phyloP scores from a whole-genome alignment of 345 rosid genomes.

The Gynandropsis gynandra region DNA sequence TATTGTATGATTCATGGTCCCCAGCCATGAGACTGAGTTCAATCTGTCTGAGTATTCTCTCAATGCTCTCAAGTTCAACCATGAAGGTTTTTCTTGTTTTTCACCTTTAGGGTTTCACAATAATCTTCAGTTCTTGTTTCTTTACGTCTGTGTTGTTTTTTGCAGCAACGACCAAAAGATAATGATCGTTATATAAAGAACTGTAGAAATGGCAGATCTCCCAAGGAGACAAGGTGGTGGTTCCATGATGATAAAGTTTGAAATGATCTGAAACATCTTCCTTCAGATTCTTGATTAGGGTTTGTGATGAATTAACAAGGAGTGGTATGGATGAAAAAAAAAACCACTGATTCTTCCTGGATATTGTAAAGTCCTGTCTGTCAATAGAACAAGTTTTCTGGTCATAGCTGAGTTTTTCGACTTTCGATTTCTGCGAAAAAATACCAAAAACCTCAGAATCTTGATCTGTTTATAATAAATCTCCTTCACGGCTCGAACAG shows the following conservation, averaged over 20 bases:
- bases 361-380: too few species aligned
- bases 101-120: neutral
- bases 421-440: too few species aligned
- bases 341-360: too few species aligned
- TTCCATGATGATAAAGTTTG: conserved; percentile 94
- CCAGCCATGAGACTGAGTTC: conserved; percentile 98
- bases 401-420: too few species aligned
- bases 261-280: conserved; percentile 9
- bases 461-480: too few species aligned
- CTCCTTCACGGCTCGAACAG: too few species aligned
- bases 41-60: conserved; percentile 93
- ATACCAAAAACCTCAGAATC: too few species aligned
- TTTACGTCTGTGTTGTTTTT: conserved; percentile 1
- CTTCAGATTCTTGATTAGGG: conserved; percentile 1
- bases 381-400: too few species aligned
- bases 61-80: conserved; percentile 95
- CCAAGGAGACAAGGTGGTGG: conserved; percentile 99
- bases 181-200: conserved; percentile 90
- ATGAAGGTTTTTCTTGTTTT: conserved; percentile 40
- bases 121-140: conserved; percentile 7
- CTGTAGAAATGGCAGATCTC: conserved; percentile 92
- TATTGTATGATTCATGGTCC: conserved; percentile 96
- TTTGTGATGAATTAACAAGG: neutral
- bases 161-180: conserved; percentile 96
- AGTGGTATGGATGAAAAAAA: too few species aligned